A percentile compares a stretch with the other conserved stretches of the same genome.
phyloP scores from a whole-genome alignment of 495 filamentous ascomycete species.

The Xylaria castorea region DNA sequence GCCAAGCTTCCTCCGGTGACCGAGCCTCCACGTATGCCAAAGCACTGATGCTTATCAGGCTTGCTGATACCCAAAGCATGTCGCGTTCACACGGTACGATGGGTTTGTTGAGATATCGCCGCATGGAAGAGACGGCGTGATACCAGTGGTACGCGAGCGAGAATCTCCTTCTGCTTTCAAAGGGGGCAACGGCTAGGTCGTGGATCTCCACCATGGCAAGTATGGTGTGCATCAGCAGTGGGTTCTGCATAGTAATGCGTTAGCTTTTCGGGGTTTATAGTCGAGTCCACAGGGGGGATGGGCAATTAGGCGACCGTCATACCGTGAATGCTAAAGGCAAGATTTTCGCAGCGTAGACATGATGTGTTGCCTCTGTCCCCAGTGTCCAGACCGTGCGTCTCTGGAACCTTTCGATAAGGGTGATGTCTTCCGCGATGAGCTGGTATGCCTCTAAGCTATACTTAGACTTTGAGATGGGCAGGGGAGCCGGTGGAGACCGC shows the following conservation, averaged over 20 bases:
- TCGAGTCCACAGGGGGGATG: not conserved
- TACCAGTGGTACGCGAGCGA: conserved; percentile 44
- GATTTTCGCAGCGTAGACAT: conserved; percentile 39
- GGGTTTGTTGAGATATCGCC: conserved; percentile 41
- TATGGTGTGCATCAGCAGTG: conserved; percentile 43
- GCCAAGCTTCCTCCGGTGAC: conserved; percentile 43
- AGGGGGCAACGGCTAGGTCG: conserved; percentile 37
- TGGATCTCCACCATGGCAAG: conserved; percentile 50
- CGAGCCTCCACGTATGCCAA: conserved; percentile 44
- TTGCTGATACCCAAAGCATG: conserved; percentile 47
- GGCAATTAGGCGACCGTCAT: conserved; percentile 16
- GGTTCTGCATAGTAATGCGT: not conserved
- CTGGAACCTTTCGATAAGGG: conserved; percentile 44
- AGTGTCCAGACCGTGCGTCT: conserved; percentile 49
- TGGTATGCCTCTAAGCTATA: conserved; percentile 27
- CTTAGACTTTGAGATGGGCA: conserved; percentile 14
- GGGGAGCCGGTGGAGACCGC: conserved; percentile 28
- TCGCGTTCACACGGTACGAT: conserved; percentile 41
- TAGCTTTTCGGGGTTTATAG: not conserved
- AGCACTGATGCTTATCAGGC: conserved; percentile 42
- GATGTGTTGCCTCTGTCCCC: conserved; percentile 36
- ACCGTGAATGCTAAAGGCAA: conserved; percentile 39
- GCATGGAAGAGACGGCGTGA: conserved; percentile 46
- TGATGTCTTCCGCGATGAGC: conserved; percentile 38
- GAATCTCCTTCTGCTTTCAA: not conserved